Evolutionary conservation across 225 moss, liverwort and hornwort genomes (phyloP), one percentile per base, ranked within the genome.

Genomic region (Pseudisothecium myosuroides): DNA sequence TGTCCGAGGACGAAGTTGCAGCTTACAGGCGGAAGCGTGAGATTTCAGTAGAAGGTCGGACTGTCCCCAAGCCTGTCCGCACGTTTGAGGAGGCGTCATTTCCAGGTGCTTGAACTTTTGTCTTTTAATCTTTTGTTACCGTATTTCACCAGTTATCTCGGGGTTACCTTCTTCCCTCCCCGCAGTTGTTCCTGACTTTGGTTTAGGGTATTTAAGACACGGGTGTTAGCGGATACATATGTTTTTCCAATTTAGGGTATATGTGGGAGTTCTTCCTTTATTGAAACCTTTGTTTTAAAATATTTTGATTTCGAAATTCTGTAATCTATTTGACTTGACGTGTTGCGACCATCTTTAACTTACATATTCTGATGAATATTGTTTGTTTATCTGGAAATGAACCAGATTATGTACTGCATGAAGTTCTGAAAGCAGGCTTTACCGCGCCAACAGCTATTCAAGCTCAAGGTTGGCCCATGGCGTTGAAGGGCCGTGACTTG

Each of bases 381-480:
- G n/a, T 61, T 59, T 90, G 14, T 77, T 21, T 77, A 66, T 78
- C 14, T 58, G 78, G 52, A 67, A 60, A 80, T 87, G 85, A 72
- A 58, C 62, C 94, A 97, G 97, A 97, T 90, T 97, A 97, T 91
- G 97, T 97, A 67, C 90, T 97, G 41, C 97, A 96, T 78, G 97
- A 97, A 91, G 96, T 97, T 79, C 90, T 97, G 31, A 97, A 97
- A 88, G 97, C 97, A 83, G 97, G 97, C 24, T 97, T 97, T 82
- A 96, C 97, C 49, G 97, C 94, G 73, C 97, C 97, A 82, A 97
- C 97, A 47, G 97, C 97, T 85, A 97, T 97, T 89, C 97, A 97
- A 90, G 95, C 97, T 26, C 97, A 97, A 93, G 97, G 97, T 49
- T 97, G 97, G 97, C 97, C 97, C 43, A 97, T 97, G 97, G 97